phyloP scores from a whole-genome alignment of 2,329 filamentous ascomycete species.

The Epichloe uncinata region DNA sequence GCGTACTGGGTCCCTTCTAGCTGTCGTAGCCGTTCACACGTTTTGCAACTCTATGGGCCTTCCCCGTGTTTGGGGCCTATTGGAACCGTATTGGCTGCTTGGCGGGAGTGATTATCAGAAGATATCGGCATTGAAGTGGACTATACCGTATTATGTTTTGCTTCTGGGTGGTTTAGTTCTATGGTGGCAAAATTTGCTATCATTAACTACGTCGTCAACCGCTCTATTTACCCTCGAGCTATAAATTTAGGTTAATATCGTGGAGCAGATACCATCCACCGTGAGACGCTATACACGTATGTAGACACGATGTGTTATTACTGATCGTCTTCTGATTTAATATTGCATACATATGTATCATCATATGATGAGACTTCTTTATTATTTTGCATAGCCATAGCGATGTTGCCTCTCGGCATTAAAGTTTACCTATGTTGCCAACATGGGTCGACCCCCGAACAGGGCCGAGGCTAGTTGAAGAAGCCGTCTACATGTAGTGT shows the following conservation, averaged over 20 bases:
- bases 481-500: background rate
- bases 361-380: background rate
- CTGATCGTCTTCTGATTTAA: too few relatives aligned
- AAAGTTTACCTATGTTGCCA: background rate
- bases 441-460: background rate
- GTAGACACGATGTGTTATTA: too few relatives aligned
- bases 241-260: background rate
- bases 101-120: conserved; percentile 12
- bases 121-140: conserved; percentile 40
- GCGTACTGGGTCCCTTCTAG: conserved; percentile 67
- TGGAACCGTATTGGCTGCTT: conserved; percentile 40
- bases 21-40: conserved; percentile 62
- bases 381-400: background rate
- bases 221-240: conserved; percentile 17
- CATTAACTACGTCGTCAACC: conserved; percentile 45
- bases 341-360: too few relatives aligned
- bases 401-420: background rate
- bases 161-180: conserved; percentile 56
- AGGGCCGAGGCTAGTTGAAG: too few relatives aligned
- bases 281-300: too few relatives aligned
- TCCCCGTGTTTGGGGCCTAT: conserved; percentile 70
- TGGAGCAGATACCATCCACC: background rate
- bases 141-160: conserved; percentile 64
- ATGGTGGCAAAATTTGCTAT: conserved; percentile 61
- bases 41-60: conserved; percentile 93